Percentiles rank a stretch among this genome's conserved stretches.
phyloP scores from a whole-genome alignment of 1,139 yeast genomes.

The Yamadazyma songkhlaensis region DNA sequence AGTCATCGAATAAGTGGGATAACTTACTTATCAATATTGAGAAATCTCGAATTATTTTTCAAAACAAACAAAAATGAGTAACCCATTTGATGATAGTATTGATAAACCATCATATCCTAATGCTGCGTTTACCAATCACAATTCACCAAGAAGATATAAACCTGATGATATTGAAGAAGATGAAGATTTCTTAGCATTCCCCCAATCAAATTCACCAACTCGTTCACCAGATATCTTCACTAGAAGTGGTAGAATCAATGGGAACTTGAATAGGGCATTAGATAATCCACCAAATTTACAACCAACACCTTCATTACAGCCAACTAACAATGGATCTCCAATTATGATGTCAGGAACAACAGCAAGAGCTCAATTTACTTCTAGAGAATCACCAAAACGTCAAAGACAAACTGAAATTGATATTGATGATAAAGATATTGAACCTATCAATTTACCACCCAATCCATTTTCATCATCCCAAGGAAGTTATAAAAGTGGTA shows the following conservation, averaged over 20 bases:
- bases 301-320: constrained; percentile 16
- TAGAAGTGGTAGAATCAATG: constrained; percentile 38
- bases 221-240: constrained; percentile 44
- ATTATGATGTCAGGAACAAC: constrained; percentile 21
- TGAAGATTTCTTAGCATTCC: constrained; percentile 28
- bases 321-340: constrained; percentile 7
- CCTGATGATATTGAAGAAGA: constrained; percentile 25
- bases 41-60: too few relatives aligned
- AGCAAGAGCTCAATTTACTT: constrained; percentile 55
- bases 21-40: not conserved
- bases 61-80: constrained; percentile 18
- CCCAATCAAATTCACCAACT: constrained; percentile 12
- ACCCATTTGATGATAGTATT: constrained; percentile 38
- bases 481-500: constrained; percentile 31
- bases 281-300: too few relatives aligned
- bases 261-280: constrained; percentile 15
- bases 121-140: constrained; percentile 42
- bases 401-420: constrained; percentile 45
- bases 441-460: constrained; percentile 20
- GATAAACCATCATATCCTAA: constrained; percentile 35
- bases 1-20: too few relatives aligned
- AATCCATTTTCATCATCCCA: constrained; percentile 26
- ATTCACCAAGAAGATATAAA: constrained; percentile 37
- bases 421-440: constrained; percentile 28
- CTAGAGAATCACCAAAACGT: constrained; percentile 66